Conservation (phyloP, 495 filamentous ascomycete genomes). For the Trichoderma asperelloides region DNA sequence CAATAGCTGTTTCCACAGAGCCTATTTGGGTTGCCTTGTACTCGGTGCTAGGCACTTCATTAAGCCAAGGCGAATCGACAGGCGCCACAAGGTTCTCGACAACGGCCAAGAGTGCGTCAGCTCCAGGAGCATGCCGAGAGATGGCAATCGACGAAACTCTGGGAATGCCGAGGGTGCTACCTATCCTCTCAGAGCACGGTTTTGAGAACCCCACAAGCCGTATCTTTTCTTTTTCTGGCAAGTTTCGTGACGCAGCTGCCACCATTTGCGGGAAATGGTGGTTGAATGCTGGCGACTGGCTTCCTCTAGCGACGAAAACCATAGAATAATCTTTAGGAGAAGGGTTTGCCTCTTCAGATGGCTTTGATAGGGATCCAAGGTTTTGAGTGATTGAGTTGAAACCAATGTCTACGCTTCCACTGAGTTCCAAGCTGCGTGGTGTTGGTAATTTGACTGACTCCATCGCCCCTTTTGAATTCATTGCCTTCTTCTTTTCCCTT, state of each 20-base stretch:
- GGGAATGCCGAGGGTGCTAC: conserved; percentile 43
- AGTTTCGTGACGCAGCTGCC: conserved; percentile 38
- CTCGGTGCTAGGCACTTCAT: conserved; percentile 15
- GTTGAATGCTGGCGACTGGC: conserved; percentile 41
- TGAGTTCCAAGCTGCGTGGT: conserved; percentile 38
- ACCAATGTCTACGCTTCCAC: conserved; percentile 47
- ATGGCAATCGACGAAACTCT: conserved; percentile 52
- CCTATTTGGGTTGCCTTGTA: conserved; percentile 27
- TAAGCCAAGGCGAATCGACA: conserved; percentile 23
- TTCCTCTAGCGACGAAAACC: conserved; percentile 46
- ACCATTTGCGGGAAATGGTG: conserved; percentile 53
- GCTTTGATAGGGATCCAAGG: conserved; percentile 32
- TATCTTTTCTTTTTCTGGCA: conserved; percentile 27
- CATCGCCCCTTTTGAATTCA: neutral
- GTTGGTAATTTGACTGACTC: neutral
- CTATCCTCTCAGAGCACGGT: conserved; percentile 41
- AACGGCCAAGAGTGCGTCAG: conserved; percentile 40
- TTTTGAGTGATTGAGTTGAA: conserved; percentile 47
- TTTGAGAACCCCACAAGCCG: conserved; percentile 48
- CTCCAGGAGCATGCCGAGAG: conserved; percentile 35
- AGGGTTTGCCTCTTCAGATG: conserved; percentile 5
- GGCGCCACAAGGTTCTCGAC: conserved; percentile 36
- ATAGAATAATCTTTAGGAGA: conserved; percentile 26
- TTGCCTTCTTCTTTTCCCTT: conserved; percentile 19
- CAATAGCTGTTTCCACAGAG: conserved; percentile 28